These are phyloP conservation scores for Cryphonectria radicalis DNA, from an alignment of 2,329 filamentous ascomycete species.

Conservation along the genomic window DNA sequence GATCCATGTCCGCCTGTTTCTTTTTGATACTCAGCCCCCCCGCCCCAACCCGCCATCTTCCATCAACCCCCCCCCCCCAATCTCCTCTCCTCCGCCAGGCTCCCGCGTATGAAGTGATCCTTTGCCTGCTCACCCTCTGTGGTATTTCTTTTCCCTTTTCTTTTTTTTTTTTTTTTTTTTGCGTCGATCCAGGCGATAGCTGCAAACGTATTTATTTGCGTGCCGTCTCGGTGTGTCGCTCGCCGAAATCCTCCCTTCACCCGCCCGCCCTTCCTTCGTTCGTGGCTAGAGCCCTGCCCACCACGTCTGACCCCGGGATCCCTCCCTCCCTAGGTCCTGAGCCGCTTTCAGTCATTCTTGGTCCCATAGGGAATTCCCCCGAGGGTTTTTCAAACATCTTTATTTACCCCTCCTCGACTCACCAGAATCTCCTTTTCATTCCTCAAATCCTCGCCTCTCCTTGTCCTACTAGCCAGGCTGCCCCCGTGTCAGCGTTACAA, in stretches of 20 bases:
- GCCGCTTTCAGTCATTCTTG: conserved; percentile 12
- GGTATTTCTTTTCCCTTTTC: not conserved
- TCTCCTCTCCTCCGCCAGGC: not conserved
- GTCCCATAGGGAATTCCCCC: not conserved
- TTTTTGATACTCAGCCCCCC: not conserved
- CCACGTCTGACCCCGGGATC: not conserved
- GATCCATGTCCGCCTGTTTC: not conserved
- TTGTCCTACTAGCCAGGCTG: not conserved
- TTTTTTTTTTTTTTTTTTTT: too few species aligned
- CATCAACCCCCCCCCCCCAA: not conserved
- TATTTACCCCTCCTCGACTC: not conserved
- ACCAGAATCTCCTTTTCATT: not conserved
- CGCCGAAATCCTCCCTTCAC: not conserved
- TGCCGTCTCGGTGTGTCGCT: not conserved
- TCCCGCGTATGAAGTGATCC: not conserved
- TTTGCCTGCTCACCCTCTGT: not conserved
- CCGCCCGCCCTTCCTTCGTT: conserved; percentile 11
- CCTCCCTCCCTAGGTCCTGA: not conserved
- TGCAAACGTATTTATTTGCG: not conserved
- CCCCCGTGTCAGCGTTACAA: not conserved
- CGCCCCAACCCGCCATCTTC: not conserved
- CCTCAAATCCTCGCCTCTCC: not conserved
- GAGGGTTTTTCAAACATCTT: not conserved
- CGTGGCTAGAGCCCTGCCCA: not conserved
- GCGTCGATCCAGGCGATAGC: not conserved